phyloP scores from a whole-genome alignment of 192 early-diverging fungal species.

The Coemansia sp. region DNA sequence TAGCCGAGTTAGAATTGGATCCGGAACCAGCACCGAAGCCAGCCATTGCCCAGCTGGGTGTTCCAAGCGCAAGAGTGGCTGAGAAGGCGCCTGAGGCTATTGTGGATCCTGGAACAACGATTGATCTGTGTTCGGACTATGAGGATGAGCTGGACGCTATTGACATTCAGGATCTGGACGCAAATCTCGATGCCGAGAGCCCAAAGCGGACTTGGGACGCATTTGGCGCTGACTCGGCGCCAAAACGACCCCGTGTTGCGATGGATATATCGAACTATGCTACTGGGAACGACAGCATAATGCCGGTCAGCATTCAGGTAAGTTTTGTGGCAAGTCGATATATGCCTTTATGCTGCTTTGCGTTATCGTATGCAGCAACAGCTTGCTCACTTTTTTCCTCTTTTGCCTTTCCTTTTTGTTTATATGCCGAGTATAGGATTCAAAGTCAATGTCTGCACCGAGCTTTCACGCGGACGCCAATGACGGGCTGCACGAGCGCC shows the following conservation, averaged over 20 bases:
- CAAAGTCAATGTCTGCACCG: background rate
- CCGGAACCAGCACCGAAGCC: background rate
- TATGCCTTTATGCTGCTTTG: background rate
- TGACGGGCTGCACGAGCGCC: background rate
- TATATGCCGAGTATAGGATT: background rate
- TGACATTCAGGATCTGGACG: constrained; percentile 18
- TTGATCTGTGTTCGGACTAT: constrained; percentile 24
- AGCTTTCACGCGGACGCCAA: background rate
- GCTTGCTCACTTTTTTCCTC: background rate
- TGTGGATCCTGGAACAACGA: background rate
- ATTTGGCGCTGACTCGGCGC: background rate
- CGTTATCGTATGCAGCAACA: background rate
- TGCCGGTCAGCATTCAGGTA: background rate
- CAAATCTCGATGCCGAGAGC: background rate
- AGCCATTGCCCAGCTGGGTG: background rate
- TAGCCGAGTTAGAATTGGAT: background rate
- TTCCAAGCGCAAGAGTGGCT: background rate
- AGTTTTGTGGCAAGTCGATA: no score
- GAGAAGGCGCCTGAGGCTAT: background rate
- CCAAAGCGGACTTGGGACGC: constrained; percentile 7
- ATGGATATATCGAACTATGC: background rate
- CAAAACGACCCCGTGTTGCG: constrained; percentile 3
- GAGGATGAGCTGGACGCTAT: constrained; percentile 20
- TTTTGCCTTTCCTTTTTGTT: background rate
- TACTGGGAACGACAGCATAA: background rate